These are phyloP conservation scores for Phytophthora megakarya DNA, from an alignment of 352 stramenopile species.

Conservation along the genomic window DNA sequence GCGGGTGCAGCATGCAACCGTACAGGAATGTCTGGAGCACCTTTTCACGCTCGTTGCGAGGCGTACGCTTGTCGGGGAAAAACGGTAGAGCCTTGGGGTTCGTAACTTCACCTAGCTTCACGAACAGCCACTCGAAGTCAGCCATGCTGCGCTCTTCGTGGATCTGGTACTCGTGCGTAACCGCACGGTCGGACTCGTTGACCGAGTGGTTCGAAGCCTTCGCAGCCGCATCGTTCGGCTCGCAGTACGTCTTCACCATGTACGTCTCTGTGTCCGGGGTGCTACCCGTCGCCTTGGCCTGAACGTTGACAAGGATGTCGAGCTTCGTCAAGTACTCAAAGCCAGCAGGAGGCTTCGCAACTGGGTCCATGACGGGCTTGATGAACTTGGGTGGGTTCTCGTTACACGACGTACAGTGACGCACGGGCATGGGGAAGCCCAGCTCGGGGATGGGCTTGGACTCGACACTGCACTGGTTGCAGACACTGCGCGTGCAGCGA, in stretches of 20 bases:
- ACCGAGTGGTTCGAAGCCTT: constrained; percentile 59
- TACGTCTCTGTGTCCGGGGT: constrained; percentile 65
- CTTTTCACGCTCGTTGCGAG: constrained; percentile 55
- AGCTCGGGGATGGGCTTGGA: constrained; percentile 85
- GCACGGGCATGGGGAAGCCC: constrained; percentile 75
- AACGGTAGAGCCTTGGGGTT: constrained; percentile 82
- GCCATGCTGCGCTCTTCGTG: constrained; percentile 63
- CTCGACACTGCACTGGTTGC: constrained; percentile 84
- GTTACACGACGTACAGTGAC: constrained; percentile 84
- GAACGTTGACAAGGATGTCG: constrained; percentile 73
- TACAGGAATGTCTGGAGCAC: constrained; percentile 84
- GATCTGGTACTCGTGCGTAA: constrained; percentile 86
- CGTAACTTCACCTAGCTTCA: constrained; percentile 72
- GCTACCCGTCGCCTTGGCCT: constrained; percentile 41
- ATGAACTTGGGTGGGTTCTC: constrained; percentile 80
- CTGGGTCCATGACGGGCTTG: constrained; percentile 76
- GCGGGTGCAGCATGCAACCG: constrained; percentile 78
- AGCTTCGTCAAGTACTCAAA: constrained; percentile 89
- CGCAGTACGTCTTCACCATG: constrained; percentile 81
- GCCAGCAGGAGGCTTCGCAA: constrained; percentile 74
- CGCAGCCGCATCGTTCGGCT: constrained; percentile 66
- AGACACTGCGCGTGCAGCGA: constrained; percentile 85
- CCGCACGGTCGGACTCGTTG: constrained; percentile 58
- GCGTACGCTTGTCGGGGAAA: constrained; percentile 76
- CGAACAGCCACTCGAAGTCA: constrained; percentile 88